Evolutionary conservation across 1,139 yeast genomes (phyloP).

Genomic region (Geotrichum histeridarum): DNA sequence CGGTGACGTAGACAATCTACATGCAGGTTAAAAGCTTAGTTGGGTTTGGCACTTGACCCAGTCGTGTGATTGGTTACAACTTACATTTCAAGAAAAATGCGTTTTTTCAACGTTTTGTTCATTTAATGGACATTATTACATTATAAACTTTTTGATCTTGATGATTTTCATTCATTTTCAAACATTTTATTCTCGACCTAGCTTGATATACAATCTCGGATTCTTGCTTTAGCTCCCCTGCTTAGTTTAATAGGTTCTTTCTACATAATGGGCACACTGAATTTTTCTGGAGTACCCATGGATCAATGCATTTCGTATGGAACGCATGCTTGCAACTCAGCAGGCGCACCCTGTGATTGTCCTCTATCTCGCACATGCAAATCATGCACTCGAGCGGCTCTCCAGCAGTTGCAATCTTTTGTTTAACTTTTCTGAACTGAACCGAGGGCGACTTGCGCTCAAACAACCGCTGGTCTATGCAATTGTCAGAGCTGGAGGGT

Average conservation of each 20-base stretch:
- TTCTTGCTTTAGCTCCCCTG: not conserved
- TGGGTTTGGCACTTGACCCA: no score
- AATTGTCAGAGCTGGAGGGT: not conserved
- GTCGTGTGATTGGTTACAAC: no score
- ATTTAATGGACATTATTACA: no score
- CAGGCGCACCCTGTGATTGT: constrained; percentile 62
- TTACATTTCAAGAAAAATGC: no score
- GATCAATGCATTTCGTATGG: constrained; percentile 73
- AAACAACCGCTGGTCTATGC: not conserved
- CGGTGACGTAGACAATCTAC: no score
- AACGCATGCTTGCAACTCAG: constrained; percentile 78
- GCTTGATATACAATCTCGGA: not conserved
- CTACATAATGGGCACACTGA: constrained; percentile 79
- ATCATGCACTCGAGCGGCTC: constrained; percentile 33
- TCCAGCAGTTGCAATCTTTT: not conserved
- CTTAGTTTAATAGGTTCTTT: not conserved
- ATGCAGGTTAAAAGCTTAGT: no score
- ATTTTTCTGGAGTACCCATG: constrained; percentile 69
- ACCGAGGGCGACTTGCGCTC: constrained; percentile 1
- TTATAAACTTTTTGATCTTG: not conserved
- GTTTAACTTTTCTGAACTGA: not conserved
- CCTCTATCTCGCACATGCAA: constrained; percentile 62
- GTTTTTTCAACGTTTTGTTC: no score
- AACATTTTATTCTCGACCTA: no score
- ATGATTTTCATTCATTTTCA: not conserved